Evolutionary conservation across 2,329 filamentous ascomycete species (phyloP).

Genomic region (Fonsecaea multimorphosa): DNA sequence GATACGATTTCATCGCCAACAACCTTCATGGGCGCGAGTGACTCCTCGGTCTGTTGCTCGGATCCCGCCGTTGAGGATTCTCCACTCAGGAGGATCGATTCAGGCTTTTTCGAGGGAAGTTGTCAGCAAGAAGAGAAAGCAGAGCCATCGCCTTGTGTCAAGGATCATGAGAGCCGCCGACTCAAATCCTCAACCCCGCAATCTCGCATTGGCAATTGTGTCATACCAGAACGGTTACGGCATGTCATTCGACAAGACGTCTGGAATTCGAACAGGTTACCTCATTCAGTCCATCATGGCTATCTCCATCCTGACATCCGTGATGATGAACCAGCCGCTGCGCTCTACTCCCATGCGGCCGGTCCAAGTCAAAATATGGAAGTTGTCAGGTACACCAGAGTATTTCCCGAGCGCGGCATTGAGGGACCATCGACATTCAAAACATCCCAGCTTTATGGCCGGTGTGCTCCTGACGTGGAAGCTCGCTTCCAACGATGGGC

Average conservation of each 20-base stretch:
- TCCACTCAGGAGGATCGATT: background rate
- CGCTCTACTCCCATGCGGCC: background rate
- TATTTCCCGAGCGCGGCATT: background rate
- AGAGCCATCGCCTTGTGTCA: background rate
- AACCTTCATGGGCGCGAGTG: background rate
- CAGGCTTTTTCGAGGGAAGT: background rate
- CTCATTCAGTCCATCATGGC: slow-evolving; percentile 1
- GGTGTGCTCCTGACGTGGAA: background rate
- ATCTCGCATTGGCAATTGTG: slow-evolving; percentile 5
- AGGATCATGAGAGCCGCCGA: background rate
- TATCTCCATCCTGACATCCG: slow-evolving; percentile 1
- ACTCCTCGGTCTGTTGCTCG: background rate
- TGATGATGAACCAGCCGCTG: slow-evolving; percentile 3
- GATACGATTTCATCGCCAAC: background rate
- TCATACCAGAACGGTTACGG: slow-evolving; percentile 2
- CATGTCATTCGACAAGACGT: slow-evolving; percentile 7
- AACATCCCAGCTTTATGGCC: background rate
- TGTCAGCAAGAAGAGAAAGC: background rate
- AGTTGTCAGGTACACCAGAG: slow-evolving; percentile 15
- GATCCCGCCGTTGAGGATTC: background rate
- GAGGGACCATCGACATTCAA: background rate
- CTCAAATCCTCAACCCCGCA: background rate
- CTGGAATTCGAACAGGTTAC: background rate
- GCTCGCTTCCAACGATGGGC: background rate
- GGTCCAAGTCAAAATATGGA: slow-evolving; percentile 16